These are phyloP conservation scores for Globisporangium splendens DNA, from an alignment of 352 stramenopile genomes.

Conservation along the genomic window DNA sequence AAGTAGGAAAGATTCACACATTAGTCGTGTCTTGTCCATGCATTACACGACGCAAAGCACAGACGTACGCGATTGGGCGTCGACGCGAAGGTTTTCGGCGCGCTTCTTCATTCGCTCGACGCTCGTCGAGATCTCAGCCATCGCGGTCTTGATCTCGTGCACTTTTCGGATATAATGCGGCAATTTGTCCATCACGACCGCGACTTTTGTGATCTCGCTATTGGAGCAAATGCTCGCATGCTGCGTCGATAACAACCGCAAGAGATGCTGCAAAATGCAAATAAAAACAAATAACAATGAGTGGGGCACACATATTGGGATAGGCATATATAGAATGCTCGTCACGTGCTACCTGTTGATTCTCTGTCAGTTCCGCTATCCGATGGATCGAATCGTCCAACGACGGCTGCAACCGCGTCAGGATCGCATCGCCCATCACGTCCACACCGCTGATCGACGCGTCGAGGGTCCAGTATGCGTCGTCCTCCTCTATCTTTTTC, in stretches of 20 bases:
- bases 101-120: conserved; percentile 74
- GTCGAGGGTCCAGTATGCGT: conserved; percentile 36
- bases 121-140: conserved; percentile 51
- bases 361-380: conserved; percentile 64
- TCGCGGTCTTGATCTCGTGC: conserved; percentile 55
- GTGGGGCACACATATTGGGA: no score
- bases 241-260: conserved; percentile 44
- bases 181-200: conserved; percentile 65
- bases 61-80: conserved; percentile 70
- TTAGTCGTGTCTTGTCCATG: no score
- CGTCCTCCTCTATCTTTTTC: conserved; percentile 14
- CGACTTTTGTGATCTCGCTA: conserved; percentile 54
- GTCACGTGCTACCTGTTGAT: conserved; percentile 24
- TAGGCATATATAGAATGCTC: neutral
- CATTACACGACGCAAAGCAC: neutral
- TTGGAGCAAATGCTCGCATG: conserved; percentile 50
- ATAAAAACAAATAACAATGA: neutral
- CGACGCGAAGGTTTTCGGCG: conserved; percentile 60
- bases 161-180: conserved; percentile 66
- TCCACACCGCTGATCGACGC: conserved; percentile 39
- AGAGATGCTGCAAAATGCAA: conserved; percentile 33
- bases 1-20: neutral
- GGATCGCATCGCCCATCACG: conserved; percentile 53
- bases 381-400: conserved; percentile 64
- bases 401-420: conserved; percentile 50